A percentile compares a stretch with the other conserved stretches of the same genome.
phyloP scores from a whole-genome alignment of 2,329 filamentous ascomycete species.

The Fusarium aywerte region DNA sequence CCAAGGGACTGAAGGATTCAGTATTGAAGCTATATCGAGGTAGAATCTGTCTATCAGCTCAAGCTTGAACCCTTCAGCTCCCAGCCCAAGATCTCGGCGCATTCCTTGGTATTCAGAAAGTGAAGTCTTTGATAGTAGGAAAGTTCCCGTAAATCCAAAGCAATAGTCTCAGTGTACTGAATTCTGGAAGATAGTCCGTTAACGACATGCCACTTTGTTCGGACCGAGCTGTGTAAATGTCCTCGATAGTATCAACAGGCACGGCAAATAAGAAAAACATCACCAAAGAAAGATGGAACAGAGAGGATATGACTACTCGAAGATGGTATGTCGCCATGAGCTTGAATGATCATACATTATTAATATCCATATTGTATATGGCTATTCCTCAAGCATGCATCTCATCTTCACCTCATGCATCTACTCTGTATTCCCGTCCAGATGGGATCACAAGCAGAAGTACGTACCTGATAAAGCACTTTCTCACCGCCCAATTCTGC shows the following conservation, averaged over 20 bases:
- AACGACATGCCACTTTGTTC: not conserved
- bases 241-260: not conserved
- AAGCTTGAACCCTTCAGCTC: not conserved
- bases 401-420: not conserved
- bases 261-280: not conserved
- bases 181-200: not conserved
- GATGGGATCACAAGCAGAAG: not conserved
- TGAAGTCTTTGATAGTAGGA: not conserved
- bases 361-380: not conserved
- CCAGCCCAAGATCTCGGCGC: not conserved
- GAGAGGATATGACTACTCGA: not conserved
- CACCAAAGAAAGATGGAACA: not conserved
- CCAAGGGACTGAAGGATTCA: not conserved
- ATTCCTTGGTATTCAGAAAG: not conserved
- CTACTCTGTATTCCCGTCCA: no score
- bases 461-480: slow-evolving; percentile 13
- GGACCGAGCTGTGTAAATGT: not conserved
- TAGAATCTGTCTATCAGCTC: not conserved
- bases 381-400: not conserved
- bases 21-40: no score
- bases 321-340: no score
- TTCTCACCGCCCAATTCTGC: slow-evolving; percentile 45
- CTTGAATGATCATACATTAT: no score
- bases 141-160: not conserved
- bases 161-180: not conserved